Base-by-base conservation (phyloP, 2,329 filamentous ascomycete genomes). In the Neocatenulostroma microsporum region DNA sequence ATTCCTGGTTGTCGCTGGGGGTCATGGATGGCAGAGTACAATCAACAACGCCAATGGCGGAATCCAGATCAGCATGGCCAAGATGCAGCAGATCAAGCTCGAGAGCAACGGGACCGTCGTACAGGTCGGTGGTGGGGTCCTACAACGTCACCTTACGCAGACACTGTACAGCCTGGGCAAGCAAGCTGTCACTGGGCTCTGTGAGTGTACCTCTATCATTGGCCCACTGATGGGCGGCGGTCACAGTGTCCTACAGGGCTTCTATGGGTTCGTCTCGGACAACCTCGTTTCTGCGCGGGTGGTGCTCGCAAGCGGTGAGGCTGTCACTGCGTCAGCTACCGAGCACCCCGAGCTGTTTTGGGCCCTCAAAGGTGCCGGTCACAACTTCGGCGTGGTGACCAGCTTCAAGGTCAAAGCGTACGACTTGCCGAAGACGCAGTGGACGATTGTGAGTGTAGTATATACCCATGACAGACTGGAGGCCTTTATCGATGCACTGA, bases 231-330 rank as follows among this genome's bases (percentile, higher is more conserved):
- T 46, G 8, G 46, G 43, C 8, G 39, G 43, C 18, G 39, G 45
- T 4, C 41, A 46, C n/a, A 39, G 43, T 60, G 25, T 61, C 19
- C 30, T 41, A 21, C 32, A 42, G 21, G 40, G 40, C 12, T 29
- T 29, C 14, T 38, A 76, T 40, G 78, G 77, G 0, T 60, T 79
- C 9, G 62, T 63, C 1, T 67, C 72, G 30, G 71, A 73, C 53
- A 64, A 66, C 40, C 58, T 74, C 7, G 58, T 53, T 0, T 54
- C 57, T 1, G 57, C 51, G 7, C 27, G 8, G 43, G 67, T 68
- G 0, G 62, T 67, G 3, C 52, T 67, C 5, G 63, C 63, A 1
- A 54, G 62, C 37, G 64, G 63, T 0, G 46, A 40, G 9, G 43
- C 61, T 11, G 53, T 65, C 10, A 60, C 44, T 1, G 57, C 58